Evolutionary conservation across 805 yeast species (phyloP).

Genomic region (Torulaspora maleeae): DNA sequence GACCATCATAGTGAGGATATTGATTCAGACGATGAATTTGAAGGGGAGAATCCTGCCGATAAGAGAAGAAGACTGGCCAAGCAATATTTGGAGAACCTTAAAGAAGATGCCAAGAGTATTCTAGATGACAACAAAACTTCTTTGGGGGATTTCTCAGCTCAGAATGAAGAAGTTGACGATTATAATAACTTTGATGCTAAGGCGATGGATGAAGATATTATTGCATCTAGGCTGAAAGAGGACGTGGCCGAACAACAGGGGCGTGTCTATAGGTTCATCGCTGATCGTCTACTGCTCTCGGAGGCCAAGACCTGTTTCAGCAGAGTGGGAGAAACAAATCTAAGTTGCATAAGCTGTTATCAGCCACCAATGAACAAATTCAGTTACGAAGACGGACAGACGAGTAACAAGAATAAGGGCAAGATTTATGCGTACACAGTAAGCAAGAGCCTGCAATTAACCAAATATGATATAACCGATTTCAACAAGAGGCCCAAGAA

Average conservation of each 20-base stretch:
- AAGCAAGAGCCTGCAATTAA: constrained; percentile 73
- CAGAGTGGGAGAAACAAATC: constrained; percentile 56
- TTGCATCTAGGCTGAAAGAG: constrained; percentile 70
- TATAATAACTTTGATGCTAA: constrained; percentile 74
- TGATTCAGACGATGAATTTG: constrained; percentile 68
- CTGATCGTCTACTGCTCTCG: constrained; percentile 42
- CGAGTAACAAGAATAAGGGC: constrained; percentile 47
- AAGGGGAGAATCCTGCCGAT: constrained; percentile 80
- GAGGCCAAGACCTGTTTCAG: constrained; percentile 43
- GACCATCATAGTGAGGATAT: constrained; percentile 41
- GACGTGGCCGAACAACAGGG: constrained; percentile 93
- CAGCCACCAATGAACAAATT: constrained; percentile 37
- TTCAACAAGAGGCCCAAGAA: constrained; percentile 57
- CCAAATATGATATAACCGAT: constrained; percentile 70
- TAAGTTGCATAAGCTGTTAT: constrained; percentile 43
- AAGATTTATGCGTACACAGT: constrained; percentile 66
- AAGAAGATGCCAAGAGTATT: constrained; percentile 48
- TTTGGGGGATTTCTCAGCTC: constrained; percentile 15
- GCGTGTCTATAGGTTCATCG: constrained; percentile 64
- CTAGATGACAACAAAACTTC: constrained; percentile 22
- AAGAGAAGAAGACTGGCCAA: constrained; percentile 91
- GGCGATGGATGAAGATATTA: constrained; percentile 82
- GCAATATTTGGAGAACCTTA: constrained; percentile 78
- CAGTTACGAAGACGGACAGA: constrained; percentile 19
- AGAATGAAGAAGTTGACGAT: constrained; percentile 30